These are phyloP conservation scores for Calonectria pseudoreteaudii DNA, from an alignment of 2,329 filamentous ascomycete species.

Conservation along the genomic window DNA sequence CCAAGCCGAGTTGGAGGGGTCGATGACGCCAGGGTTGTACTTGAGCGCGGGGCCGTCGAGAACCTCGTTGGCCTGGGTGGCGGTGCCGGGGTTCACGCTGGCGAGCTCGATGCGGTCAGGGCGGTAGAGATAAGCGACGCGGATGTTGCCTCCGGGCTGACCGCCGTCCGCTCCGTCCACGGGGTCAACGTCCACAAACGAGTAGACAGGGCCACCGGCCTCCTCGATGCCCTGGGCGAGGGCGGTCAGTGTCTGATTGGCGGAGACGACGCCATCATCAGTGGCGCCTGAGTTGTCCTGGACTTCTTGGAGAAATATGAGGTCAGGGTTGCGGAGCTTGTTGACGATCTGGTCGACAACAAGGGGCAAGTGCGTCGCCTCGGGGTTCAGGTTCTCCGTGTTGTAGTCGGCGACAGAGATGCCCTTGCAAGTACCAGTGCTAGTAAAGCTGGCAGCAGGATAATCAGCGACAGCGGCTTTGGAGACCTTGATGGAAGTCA, in stretches of 20 bases:
- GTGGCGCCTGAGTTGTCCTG: conserved; percentile 74
- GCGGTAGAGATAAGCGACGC: conserved; percentile 77
- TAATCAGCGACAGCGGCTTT: conserved; percentile 59
- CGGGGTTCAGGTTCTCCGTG: conserved; percentile 74
- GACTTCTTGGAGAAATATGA: conserved; percentile 78
- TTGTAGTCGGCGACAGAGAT: conserved; percentile 77
- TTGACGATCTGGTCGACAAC: conserved; percentile 75
- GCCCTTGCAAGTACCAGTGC: conserved; percentile 67
- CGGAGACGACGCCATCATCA: conserved; percentile 67
- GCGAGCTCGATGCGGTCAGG: conserved; percentile 69
- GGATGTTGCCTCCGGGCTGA: conserved; percentile 78
- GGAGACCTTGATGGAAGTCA: conserved; percentile 65
- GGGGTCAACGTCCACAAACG: conserved; percentile 70
- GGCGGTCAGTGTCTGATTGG: conserved; percentile 69
- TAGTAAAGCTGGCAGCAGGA: conserved; percentile 63
- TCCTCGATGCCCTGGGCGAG: conserved; percentile 65
- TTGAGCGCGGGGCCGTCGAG: conserved; percentile 66
- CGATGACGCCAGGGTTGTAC: conserved; percentile 77
- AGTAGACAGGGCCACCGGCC: conserved; percentile 65
- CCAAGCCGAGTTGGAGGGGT: conserved; percentile 71
- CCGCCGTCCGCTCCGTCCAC: conserved; percentile 73
- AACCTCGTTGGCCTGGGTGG: conserved; percentile 68
- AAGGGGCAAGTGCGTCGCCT: conserved; percentile 64
- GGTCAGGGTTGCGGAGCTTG: conserved; percentile 71
- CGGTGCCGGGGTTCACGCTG: conserved; percentile 67